Base-by-base conservation (phyloP, 768 basidiomycete genomes). In the Serendipita sp. region DNA sequence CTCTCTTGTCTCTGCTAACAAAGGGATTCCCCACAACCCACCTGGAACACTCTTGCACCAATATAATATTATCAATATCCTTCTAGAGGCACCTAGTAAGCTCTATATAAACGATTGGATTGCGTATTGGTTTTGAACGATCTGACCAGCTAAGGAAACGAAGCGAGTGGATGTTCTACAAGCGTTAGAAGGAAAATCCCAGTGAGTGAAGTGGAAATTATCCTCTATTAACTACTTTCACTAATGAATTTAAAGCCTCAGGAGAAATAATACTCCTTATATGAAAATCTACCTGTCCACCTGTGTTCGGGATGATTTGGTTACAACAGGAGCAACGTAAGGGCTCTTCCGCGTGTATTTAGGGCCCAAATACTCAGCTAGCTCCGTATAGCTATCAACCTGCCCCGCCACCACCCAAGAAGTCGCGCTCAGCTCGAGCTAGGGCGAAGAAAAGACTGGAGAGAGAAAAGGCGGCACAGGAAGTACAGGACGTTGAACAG, bases 251-350 rank as follows among this genome's bases (percentile, higher is more conserved):
- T 66, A 35, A 65, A 88, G 86, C 68, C 71, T 79, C 18, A 80
- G 80, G 66, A 78, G 78, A 68, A 79, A 78, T 4, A 80, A 80
- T 67, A 81, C 80, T 2, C 83, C 87, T 0, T 87, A 80, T 65
- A 86, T 91, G 83, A 83, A 79, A 66, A 75, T 90, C 65, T 89
- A 85, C 0, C 74, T 91, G 0, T 83, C 81, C 13, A 74, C 75
- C 30, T 68, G 69, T 63, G 75, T 80, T 64, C 71, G 83, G 0
- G 75, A 77, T 4, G 73, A 76, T 16, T 70, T 79, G 32, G 70
- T 71, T 4, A 70, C 73, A 23, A 69, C 72, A 7, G 77, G 77
- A 28, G 81, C 83, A 60, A 85, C 82, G 85, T 85, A 68, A 67
- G 82, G 44, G 23, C 34, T 41, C 15, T 13, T n/a, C 1, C 11